These are phyloP conservation scores for Podospora pseudoanserina DNA, from an alignment of 495 filamentous ascomycete genomes.

Conservation along the genomic window DNA sequence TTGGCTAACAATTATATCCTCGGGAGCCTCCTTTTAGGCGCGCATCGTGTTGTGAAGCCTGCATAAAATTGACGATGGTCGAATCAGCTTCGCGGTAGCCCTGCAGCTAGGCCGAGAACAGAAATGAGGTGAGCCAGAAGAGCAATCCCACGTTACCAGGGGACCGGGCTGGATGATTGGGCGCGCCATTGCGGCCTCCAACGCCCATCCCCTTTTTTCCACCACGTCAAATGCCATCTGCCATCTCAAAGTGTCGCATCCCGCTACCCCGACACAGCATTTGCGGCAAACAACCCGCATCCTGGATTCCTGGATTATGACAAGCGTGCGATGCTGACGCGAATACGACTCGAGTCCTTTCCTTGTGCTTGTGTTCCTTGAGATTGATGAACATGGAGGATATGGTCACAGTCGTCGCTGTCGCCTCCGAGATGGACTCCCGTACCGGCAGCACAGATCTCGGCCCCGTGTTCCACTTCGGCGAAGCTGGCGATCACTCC, in stretches of 20 bases:
- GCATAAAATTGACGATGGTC: neutral
- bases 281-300: slow-evolving; percentile 7
- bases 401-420: neutral
- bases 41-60: neutral
- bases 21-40: neutral
- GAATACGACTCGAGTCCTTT: slow-evolving; percentile 13
- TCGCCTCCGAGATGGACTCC: neutral
- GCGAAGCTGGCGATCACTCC: neutral
- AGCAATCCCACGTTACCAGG: slow-evolving; percentile 10
- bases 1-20: neutral
- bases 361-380: slow-evolving; percentile 14
- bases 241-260: slow-evolving; percentile 14
- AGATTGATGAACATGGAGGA: neutral
- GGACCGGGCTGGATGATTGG: slow-evolving; percentile 13
- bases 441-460: neutral
- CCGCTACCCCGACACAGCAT: slow-evolving; percentile 10
- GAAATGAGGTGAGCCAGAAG: slow-evolving; percentile 20
- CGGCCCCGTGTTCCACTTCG: neutral
- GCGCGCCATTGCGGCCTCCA: slow-evolving; percentile 9
- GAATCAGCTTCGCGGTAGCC: neutral
- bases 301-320: neutral
- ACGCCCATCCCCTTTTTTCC: neutral
- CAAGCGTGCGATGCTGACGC: slow-evolving; percentile 8
- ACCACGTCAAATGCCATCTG: neutral
- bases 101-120: slow-evolving; percentile 17